Percentiles rank a stretch among this genome's conserved stretches.
phyloP scores from a whole-genome alignment of 148 eudicot genomes.

The Cornus kousa region DNA sequence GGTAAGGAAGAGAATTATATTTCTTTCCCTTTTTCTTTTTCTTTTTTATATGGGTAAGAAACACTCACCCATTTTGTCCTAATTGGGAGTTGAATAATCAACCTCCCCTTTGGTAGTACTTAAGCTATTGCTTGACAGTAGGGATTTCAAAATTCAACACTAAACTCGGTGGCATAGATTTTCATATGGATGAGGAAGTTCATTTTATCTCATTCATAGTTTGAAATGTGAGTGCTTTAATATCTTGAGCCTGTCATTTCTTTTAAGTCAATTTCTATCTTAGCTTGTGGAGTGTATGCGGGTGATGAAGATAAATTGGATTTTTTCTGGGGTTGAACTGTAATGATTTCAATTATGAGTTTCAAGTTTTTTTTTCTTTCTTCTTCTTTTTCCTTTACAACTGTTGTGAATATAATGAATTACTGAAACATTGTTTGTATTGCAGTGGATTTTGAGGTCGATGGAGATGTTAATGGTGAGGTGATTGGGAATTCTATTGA shows the following conservation, averaged over 20 bases:
- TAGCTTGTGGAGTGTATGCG: not conserved
- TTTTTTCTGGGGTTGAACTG: not conserved
- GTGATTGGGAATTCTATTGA: constrained; percentile 59
- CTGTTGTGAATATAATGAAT: not conserved
- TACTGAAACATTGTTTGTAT: constrained; percentile 13
- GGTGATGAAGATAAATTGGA: not conserved
- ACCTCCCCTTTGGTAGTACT: too few relatives aligned
- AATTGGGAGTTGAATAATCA: not conserved
- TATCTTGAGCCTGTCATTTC: not conserved
- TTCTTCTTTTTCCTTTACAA: not conserved
- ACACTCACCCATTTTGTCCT: not conserved
- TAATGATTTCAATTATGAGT: not conserved
- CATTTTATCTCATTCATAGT: not conserved
- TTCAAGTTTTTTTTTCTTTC: not conserved
- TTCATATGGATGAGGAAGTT: not conserved
- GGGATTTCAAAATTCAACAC: not conserved
- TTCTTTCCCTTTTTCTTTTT: too few relatives aligned
- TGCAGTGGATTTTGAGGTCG: constrained; percentile 74
- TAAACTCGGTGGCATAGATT: not conserved
- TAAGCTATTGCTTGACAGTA: too few relatives aligned
- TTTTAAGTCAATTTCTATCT: not conserved
- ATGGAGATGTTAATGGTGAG: constrained; percentile 71
- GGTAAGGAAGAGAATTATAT: too few relatives aligned
- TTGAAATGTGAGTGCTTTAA: not conserved
- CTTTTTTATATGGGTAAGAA: too few relatives aligned